These are phyloP conservation scores for Debaryomyces udenii DNA, from an alignment of 1,139 yeast genomes.

Conservation along the genomic window DNA sequence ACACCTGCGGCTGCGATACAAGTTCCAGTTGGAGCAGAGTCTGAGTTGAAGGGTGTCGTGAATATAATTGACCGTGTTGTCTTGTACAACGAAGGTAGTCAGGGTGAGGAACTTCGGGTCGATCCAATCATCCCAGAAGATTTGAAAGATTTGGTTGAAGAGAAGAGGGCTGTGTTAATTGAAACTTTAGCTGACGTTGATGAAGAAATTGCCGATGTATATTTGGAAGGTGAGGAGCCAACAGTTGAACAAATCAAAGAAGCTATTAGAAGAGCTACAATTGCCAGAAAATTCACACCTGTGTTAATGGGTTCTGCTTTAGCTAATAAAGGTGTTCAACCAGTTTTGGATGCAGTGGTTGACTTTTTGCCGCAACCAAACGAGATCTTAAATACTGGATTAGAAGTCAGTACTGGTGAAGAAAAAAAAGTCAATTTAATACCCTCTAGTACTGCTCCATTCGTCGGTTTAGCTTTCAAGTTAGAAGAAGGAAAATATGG, in stretches of 20 bases:
- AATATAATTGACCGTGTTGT: constrained; percentile 89
- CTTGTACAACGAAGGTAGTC: constrained; percentile 86
- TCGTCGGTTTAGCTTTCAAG: constrained; percentile 96
- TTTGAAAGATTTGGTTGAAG: constrained; percentile 73
- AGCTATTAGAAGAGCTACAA: constrained; percentile 95
- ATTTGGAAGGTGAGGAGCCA: constrained; percentile 88
- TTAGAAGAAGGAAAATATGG: constrained; percentile 98
- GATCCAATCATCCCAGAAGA: constrained; percentile 74
- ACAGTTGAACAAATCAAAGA: constrained; percentile 76
- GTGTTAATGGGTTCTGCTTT: constrained; percentile 98
- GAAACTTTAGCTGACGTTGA: constrained; percentile 98
- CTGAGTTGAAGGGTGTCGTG: constrained; percentile 81
- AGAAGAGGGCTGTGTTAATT: constrained; percentile 78
- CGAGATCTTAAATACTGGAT: constrained; percentile 86
- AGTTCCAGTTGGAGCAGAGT: constrained; percentile 95
- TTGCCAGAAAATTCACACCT: constrained; percentile 96
- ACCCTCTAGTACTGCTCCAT: constrained; percentile 77
- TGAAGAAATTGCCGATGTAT: constrained; percentile 93
- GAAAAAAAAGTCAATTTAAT: constrained; percentile 69
- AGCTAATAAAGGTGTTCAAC: constrained; percentile 94
- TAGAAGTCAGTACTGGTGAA: constrained; percentile 62
- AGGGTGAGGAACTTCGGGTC: constrained; percentile 73
- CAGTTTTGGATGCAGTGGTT: constrained; percentile 93
- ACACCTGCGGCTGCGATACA: constrained; percentile 98
- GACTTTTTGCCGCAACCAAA: constrained; percentile 95